Base-by-base conservation (phyloP, 2,329 filamentous ascomycete species). In the Ceratocystis variospora region DNA sequence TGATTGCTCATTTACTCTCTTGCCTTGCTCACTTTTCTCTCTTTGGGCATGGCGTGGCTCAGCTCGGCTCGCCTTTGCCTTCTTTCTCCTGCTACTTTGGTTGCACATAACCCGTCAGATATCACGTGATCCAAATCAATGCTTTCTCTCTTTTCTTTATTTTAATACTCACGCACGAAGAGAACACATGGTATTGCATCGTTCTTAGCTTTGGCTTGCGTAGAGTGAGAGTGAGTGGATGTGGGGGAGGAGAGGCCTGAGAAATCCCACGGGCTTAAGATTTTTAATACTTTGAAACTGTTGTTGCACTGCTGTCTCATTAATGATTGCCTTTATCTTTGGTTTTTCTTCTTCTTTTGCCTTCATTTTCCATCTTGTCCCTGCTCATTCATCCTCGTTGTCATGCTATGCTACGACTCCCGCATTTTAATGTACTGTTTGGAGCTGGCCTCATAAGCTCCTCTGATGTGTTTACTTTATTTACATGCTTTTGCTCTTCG, bases 1-100 rank as follows among this genome's bases (percentile, higher is more conserved):
- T 63, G 46, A 44, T 55, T 61, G n/a, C 44, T 66, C 28, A 45
- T 55, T 68, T 28, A 61, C 62, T 31, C 64, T 65, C 67, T 68
- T 62, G 22, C 37, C 12, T 12, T 41, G 37, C 37, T 12, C 37
- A 25, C 22, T 48, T 10, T 25, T 59, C 45, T 8, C 63, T 65
- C 61, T 64, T 48, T 41, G 12, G 10, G 37, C 37, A 41, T 41
- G 37, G 37, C 37, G 12, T 41, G 10, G 10, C 37, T 41, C 10
- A 12, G 37, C 37, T 41, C 37, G 37, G 37, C 37, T 12, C 37
- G 55, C 10, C 25, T 25, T 22, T 61, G 28, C 61, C 45, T 65
- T 62, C 25, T 57, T 22, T 57, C 44, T 25, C 57, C 12, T 22
- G 33, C 41, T 67, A 62, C 62, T 64, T 61, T 50, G 61, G 33